Evolutionary conservation across 495 filamentous ascomycete genomes (phyloP), one percentile per base, ranked within the genome.

Genomic region (Barbatosphaeria neglecta): DNA sequence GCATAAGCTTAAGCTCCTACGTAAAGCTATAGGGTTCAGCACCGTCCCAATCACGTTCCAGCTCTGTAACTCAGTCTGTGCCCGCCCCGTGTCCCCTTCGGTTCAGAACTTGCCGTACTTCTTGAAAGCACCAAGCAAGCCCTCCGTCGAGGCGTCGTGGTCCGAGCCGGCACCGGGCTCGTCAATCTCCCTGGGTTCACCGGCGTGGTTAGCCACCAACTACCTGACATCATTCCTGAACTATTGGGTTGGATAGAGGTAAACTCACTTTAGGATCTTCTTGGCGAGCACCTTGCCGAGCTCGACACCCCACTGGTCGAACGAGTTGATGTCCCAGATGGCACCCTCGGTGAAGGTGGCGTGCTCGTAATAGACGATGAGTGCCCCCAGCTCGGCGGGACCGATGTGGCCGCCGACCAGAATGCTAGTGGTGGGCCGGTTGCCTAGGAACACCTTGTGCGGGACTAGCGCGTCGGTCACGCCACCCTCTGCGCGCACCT

Each of bases 221-320:
- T n/a, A 19, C 6, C 39, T 24, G 20, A 13, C n/a, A 33, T 8
- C n/a, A 18, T 2, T 16, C 39, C 20, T 10, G 23, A 33, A 58
- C 49, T 52, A 7, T n/a, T 22, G 16, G 16, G 9, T 15, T 6
- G 23, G 13, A 39, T 17, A 17, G 9, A 44, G 24, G 27, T 6
- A 31, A 15, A 49, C 55, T 39, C 48, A 60, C 54, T 76, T 72
- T 59, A 84, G 82, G 53, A 87, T 87, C 68, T 87, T 90, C 77
- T 87, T 98, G 22, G 92, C 92, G 44, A 98, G 72, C 37, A 83
- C 82, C 80, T 98, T 98, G 70, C 92, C 92, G 40, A 98, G 69
- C 74, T 98, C 92, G 37, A 98, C 92, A 68, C 92, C 92, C 92
- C 92, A 97, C 69, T 98, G 92, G 72, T 98, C 92, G 63, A 97